Base-by-base conservation (phyloP, 495 filamentous ascomycete genomes). In the Penicilliopsis zonata region DNA sequence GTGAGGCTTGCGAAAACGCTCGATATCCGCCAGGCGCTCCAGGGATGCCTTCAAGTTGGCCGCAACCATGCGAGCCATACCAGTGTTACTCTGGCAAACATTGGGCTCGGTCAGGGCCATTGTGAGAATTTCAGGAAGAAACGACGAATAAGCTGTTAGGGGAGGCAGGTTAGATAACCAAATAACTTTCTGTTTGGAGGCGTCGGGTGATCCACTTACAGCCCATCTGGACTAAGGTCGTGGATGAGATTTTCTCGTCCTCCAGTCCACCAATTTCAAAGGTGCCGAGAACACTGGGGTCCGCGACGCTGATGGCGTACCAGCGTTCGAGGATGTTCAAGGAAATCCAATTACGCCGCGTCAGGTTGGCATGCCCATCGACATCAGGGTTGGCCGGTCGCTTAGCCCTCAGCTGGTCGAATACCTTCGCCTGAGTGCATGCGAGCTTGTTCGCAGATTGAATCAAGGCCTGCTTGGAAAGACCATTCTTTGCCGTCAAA, bases 251-350 rank as follows among this genome's bases (percentile, higher is more conserved):
- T 29, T 62, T 52, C 42, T 70, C 65, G 47, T 90, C 74, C 35
- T 79, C 77, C 0, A 67, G 69, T 9, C 70, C 58, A 33, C 57
- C 57, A 28, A 66, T 58, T 33, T 64, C 59, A 20, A 55, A 44
- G 5, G 42, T 49, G 28, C 78, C 50, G 12, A 80, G 60, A 9
- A 80, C 63, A 39, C 60, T 76, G 17, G 65, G 61, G 34, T 86
- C 75, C 8, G 72, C 73, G 1, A 72, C 78, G 43, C 74, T 77
- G 24, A 78, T 65, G 10, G 81, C 73, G 45, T 85, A 74, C 76
- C 78, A 88, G 18, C 82, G 72, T 34, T 83, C 76, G 36, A 93
- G 55, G 43, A 82, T 72, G 28, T 78, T 66, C 33, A 90, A 52
- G 1, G 75, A 69, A 55, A 79, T 82, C 80, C 82, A 93, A 29